Evolutionary conservation across 108 stramenopile species (phyloP).

Genomic region (Fragilariopsis cylindrus): DNA sequence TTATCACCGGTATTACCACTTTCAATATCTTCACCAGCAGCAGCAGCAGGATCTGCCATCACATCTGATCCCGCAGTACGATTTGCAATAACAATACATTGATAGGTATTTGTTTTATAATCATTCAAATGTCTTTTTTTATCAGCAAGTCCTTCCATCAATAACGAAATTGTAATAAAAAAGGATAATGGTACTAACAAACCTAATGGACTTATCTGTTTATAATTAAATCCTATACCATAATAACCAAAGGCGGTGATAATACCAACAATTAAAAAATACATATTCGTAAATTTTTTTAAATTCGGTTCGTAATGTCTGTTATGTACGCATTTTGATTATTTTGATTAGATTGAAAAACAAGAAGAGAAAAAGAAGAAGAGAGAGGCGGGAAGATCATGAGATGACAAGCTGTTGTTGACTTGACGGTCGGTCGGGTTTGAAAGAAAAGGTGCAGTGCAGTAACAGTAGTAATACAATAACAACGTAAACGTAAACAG

Average conservation of each 20-base stretch:
- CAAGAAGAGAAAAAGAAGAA: not conserved
- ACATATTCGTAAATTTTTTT: conserved; percentile 92
- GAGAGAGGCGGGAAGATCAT: conserved; percentile 5
- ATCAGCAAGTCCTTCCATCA: conserved; percentile 93
- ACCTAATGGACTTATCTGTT: conserved; percentile 60
- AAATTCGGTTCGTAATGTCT: conserved; percentile 40
- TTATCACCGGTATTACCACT: not conserved
- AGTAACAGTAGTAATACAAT: too few relatives aligned
- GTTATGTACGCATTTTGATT: too few relatives aligned
- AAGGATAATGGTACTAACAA: conserved; percentile 89
- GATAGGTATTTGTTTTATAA: conserved; percentile 71
- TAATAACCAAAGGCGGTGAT: conserved; percentile 89
- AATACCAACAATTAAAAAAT: conserved; percentile 90
- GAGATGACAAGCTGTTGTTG: not conserved
- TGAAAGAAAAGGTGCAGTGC: too few relatives aligned
- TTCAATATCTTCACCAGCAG: too few relatives aligned
- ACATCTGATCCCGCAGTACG: too few relatives aligned
- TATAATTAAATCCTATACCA: not conserved
- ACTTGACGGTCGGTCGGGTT: not conserved
- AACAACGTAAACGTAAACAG: too few relatives aligned
- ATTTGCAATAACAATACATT: conserved; percentile 45
- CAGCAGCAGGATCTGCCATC: too few relatives aligned
- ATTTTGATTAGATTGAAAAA: too few relatives aligned
- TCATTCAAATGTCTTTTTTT: conserved; percentile 85
- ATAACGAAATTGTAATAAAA: conserved; percentile 84